Percentiles rank a stretch among this genome's conserved stretches.
phyloP scores from a whole-genome alignment of 768 basidiomycete species.

The Leccinum ochraceum region DNA sequence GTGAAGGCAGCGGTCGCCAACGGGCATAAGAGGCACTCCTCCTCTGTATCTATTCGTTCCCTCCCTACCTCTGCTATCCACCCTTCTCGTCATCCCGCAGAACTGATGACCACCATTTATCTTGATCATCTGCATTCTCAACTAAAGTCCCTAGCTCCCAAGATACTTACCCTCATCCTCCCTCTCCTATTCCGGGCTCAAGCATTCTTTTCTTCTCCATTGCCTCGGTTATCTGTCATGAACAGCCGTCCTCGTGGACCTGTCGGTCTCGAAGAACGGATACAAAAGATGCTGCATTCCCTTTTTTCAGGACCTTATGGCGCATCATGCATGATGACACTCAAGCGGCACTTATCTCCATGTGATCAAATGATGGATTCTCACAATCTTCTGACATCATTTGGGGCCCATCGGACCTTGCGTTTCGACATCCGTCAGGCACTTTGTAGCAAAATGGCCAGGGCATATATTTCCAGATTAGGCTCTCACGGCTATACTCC shows the following conservation, averaged over 20 bases:
- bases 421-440: constrained; percentile 64
- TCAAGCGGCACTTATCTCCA: constrained; percentile 56
- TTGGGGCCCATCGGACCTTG: constrained; percentile 63
- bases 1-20: constrained; percentile 26
- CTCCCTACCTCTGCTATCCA: constrained; percentile 36
- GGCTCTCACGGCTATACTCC: constrained; percentile 53
- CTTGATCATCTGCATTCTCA: constrained; percentile 63
- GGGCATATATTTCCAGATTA: constrained; percentile 62
- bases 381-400: constrained; percentile 40
- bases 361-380: constrained; percentile 26
- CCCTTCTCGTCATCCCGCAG: constrained; percentile 51
- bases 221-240: constrained; percentile 66
- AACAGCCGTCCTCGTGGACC: constrained; percentile 35
- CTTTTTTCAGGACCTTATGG: constrained; percentile 69
- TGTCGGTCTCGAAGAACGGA: constrained; percentile 49
- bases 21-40: constrained; percentile 60
- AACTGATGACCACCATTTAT: constrained; percentile 63
- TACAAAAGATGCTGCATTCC: constrained; percentile 55
- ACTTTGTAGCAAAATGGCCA: constrained; percentile 60
- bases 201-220: constrained; percentile 62
- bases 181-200: constrained; percentile 73
- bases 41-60: constrained; percentile 56
- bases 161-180: constrained; percentile 56
- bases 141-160: constrained; percentile 57
- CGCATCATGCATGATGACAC: constrained; percentile 60